phyloP scores from a whole-genome alignment of 345 rosid genomes.

The Dipteronia sinensis region DNA sequence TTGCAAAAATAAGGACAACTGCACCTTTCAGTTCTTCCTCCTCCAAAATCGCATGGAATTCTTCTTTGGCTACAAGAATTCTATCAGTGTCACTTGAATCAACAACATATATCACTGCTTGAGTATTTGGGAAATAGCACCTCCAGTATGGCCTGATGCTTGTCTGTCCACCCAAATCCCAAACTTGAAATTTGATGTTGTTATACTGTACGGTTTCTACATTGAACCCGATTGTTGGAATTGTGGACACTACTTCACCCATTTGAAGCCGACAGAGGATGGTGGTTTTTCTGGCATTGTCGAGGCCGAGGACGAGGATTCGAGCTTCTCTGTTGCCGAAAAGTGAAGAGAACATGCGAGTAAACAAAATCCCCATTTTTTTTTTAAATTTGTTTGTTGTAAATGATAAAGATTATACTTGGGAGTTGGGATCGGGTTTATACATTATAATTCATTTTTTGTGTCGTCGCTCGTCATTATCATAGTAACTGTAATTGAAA shows the following conservation, averaged over 20 bases:
- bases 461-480: too few species aligned
- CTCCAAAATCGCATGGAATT: slow-evolving; percentile 82
- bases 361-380: slow-evolving; percentile 72
- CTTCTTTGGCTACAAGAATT: slow-evolving; percentile 71
- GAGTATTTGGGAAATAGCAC: slow-evolving; percentile 82
- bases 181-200: slow-evolving; percentile 94
- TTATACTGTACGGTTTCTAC: slow-evolving; percentile 94
- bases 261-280: slow-evolving; percentile 97
- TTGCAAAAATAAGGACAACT: slow-evolving; percentile 62
- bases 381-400: neutral
- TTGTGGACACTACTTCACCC: slow-evolving; percentile 96
- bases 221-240: slow-evolving; percentile 97
- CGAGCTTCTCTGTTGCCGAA: slow-evolving; percentile 86
- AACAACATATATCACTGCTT: slow-evolving; percentile 73
- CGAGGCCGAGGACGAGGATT: slow-evolving; percentile 89
- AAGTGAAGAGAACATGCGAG: slow-evolving; percentile 73
- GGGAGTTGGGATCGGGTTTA: too few species aligned
- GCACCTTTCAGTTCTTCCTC: slow-evolving; percentile 75
- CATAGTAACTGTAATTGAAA: too few species aligned
- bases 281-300: slow-evolving; percentile 91
- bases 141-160: slow-evolving; percentile 93
- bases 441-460: too few species aligned
- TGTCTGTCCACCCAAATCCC: slow-evolving; percentile 91
- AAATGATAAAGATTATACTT: too few species aligned
- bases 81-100: slow-evolving; percentile 83